Conservation (phyloP, 805 yeast species). For the Suhomyces sp. region DNA sequence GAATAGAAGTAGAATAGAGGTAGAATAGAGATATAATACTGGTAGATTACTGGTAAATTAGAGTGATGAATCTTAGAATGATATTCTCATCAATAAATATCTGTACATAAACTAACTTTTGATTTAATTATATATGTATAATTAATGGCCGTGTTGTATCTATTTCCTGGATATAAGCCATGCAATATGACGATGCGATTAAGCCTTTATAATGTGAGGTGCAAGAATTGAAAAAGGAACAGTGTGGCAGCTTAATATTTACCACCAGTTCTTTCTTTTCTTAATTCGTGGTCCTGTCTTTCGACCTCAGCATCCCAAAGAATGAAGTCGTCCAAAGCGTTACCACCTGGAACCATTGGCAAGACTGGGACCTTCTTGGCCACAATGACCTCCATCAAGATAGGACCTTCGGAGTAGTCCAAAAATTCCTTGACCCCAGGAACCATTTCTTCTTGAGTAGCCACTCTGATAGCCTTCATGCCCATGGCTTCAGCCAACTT, state of each 20-base stretch:
- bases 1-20: no score
- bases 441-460: constrained; percentile 59
- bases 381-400: constrained; percentile 83
- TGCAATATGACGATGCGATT: neutral
- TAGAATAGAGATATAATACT: no score
- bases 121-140: constrained; percentile 8
- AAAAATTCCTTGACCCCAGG: constrained; percentile 60
- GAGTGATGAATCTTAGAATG: no score
- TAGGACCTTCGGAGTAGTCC: constrained; percentile 72
- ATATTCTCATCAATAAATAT: no score
- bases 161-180: neutral
- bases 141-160: neutral
- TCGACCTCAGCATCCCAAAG: constrained; percentile 81
- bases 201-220: neutral
- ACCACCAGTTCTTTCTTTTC: constrained; percentile 73
- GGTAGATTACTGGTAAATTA: no score
- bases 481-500: constrained; percentile 95
- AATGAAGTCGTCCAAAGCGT: constrained; percentile 89
- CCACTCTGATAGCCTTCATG: constrained; percentile 72
- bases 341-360: constrained; percentile 98
- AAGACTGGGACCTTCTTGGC: constrained; percentile 94
- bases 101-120: constrained; percentile 4
- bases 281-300: constrained; percentile 61
- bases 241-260: constrained; percentile 41
- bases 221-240: neutral